A percentile compares a stretch with the other conserved stretches of the same genome.
These are phyloP conservation scores for Russula sp. DNA, from an alignment of 768 basidiomycete genomes.

Conservation along the genomic window DNA sequence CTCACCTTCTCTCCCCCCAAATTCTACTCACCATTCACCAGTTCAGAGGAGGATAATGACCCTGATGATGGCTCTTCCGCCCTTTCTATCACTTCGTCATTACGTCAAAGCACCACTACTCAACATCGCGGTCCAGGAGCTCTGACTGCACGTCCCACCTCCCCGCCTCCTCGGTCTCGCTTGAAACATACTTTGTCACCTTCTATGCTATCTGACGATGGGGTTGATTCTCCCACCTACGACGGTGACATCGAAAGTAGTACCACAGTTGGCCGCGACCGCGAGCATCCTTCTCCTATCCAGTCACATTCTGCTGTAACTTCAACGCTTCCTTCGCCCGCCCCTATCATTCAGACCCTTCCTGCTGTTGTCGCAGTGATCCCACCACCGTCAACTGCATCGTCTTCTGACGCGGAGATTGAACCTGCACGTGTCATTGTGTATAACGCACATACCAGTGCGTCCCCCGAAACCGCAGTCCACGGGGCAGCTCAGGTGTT, in stretches of 20 bases:
- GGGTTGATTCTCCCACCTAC: conserved; percentile 82
- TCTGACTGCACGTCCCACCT: conserved; percentile 10
- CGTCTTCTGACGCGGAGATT: conserved; percentile 23
- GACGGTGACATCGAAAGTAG: conserved; percentile 86
- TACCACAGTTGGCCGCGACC: conserved; percentile 51
- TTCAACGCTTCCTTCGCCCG: conserved; percentile 23
- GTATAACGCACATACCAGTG: background rate
- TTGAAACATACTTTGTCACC: conserved; percentile 37
- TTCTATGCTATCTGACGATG: conserved; percentile 52
- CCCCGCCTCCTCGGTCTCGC: conserved; percentile 25
- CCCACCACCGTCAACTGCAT: conserved; percentile 11
- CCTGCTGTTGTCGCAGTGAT: conserved; percentile 13
- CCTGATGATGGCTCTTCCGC: conserved; percentile 66
- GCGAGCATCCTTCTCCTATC: conserved; percentile 29
- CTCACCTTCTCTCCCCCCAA: conserved; percentile 22
- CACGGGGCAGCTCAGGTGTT: conserved; percentile 33
- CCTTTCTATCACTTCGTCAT: conserved; percentile 39
- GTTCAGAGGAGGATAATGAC: conserved; percentile 86
- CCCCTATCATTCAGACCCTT: conserved; percentile 12
- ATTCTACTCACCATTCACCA: conserved; percentile 32
- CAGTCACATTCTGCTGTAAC: conserved; percentile 26
- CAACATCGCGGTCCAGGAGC: conserved; percentile 25
- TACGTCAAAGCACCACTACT: conserved; percentile 23
- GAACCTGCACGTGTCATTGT: conserved; percentile 17
- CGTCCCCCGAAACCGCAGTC: conserved; percentile 27